Percentiles rank a stretch among this genome's conserved stretches.
phyloP scores from a whole-genome alignment of 148 eudicot species.

The Silene latifolia region DNA sequence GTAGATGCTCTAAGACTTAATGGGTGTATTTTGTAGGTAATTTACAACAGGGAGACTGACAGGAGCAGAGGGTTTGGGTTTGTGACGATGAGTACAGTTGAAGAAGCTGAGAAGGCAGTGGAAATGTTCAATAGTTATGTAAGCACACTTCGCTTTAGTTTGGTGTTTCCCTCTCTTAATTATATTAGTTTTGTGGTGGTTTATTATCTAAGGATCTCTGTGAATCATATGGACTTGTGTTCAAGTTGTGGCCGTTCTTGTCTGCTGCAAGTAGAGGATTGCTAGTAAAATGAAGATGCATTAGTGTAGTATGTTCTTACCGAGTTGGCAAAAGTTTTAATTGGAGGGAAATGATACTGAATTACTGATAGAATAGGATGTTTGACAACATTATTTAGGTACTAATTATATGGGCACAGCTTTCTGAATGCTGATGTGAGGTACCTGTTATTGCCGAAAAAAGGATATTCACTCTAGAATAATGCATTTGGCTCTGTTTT shows the following conservation, averaged over 20 bases:
- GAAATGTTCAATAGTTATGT: constrained; percentile 69
- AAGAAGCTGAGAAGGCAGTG: constrained; percentile 80
- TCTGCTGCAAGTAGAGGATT: neutral
- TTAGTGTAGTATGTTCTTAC: neutral
- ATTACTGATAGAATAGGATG: neutral
- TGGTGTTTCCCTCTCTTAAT: neutral
- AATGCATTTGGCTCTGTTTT: neutral
- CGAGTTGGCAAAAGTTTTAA: neutral
- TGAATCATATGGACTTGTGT: neutral
- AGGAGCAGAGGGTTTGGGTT: constrained; percentile 92
- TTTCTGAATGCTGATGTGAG: too few species aligned
- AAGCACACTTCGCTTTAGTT: constrained; percentile 27
- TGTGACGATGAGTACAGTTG: constrained; percentile 91
- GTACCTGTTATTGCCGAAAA: neutral
- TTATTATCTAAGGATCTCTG: neutral
- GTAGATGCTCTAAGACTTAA: too few species aligned
- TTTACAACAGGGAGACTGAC: constrained; percentile 87
- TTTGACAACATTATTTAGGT: neutral
- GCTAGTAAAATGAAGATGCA: neutral
- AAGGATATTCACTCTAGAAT: neutral
- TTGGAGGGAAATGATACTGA: neutral
- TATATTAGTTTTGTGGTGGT: neutral
- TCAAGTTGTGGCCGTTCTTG: too few species aligned
- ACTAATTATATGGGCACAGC: too few species aligned
- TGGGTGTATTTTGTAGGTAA: constrained; percentile 45